Base-by-base conservation (phyloP, 495 filamentous ascomycete species). In the Penicillium steckii region DNA sequence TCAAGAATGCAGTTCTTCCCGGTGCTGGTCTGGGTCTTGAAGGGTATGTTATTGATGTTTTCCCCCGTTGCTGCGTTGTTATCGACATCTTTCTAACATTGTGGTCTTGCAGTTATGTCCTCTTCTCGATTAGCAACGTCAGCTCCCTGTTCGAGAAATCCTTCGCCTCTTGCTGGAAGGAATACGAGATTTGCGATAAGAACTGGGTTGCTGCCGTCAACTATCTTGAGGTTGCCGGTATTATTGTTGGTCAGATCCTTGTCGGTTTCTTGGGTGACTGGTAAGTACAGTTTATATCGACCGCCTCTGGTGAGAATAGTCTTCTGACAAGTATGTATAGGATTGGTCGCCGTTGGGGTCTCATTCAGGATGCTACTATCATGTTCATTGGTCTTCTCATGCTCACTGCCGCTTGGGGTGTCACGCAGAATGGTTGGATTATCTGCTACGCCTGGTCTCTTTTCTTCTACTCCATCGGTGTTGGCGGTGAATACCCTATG, bases 401-500 rank as follows among this genome's bases (percentile, higher is more conserved):
- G 88, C 81, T 95, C 22, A 90, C 85, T 29, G 85, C 88, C 44
- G 83, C 87, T 5, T 95, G 91, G 90, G 91, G 90, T 54, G 66
- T 85, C 12, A 87, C 80, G 33, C 75, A 91, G 48, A 84, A 95
- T 55, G 90, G 90, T 58, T 95, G 90, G 90, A 84, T 96, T 44
- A 90, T 93, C 67, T 93, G 89, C 77, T 96, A 95, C 64, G 85
- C 84, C 50, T 92, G 87, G 85, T 85, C 88, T 23, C 76, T 96
- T 18, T 94, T 94, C 75, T 84, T 96, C 71, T 96, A 95, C 67
- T 84, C 87, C 52, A 81, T 95, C 56, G 91, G 91, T 61, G 90
- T 96, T 41, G 91, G 90, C 55, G 91, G 90, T 52, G 91, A 95
- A 74, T 96, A 96, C 64, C 91, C 91, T 35, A 96, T 95, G 79